Evolutionary conservation across 768 basidiomycete genomes (phyloP), one percentile per base, ranked within the genome.

Genomic region (Pleurotus giganteus): DNA sequence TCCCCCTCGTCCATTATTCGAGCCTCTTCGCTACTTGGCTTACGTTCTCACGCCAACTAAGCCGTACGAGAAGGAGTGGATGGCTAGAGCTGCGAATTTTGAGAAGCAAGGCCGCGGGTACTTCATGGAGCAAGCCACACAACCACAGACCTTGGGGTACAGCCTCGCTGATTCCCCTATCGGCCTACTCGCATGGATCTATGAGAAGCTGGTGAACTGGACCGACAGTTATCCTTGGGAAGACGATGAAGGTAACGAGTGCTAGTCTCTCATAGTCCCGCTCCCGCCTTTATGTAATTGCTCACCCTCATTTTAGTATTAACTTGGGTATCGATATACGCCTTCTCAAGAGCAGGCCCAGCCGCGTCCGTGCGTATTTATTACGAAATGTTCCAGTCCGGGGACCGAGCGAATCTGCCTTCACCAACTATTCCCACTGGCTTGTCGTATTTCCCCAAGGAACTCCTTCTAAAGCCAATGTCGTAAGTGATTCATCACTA

Each of bases 321-420:
- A 27, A 82, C 80, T 0, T 86, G 84, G 83, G 63, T 83, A 4
- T 83, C 81, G 1, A 71, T 84, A 13, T 84, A 82, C 58, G 77
- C 74, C 71, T 84, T 85, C 66, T 84, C 83, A 4, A 75, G 77
- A 2, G 74, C 76, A 0, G 83, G 84, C 0, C 83, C 85, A 2
- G 72, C 82, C 2, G 82, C 84, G 0, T 77, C 84, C 0, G 29
- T 77, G 2, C 72, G 83, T 3, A 82, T 85, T 13, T 86, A 85
- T 65, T 84, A 78, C 57, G 84, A 86, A 59, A 31, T 64, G 29
- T 53, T 49, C 39, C 64, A 60, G 32, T 60, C 52, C n/a, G 60
- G 63, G 21, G 57, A 57, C 28, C 34, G 50, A n/a, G 47, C 27
- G 31, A 42, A 39, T 15, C 31, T 45, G 29, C 39, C 36, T 31